phyloP scores from a whole-genome alignment of 225 moss, liverwort and hornwort species.

The Pleurozium schreberi region DNA sequence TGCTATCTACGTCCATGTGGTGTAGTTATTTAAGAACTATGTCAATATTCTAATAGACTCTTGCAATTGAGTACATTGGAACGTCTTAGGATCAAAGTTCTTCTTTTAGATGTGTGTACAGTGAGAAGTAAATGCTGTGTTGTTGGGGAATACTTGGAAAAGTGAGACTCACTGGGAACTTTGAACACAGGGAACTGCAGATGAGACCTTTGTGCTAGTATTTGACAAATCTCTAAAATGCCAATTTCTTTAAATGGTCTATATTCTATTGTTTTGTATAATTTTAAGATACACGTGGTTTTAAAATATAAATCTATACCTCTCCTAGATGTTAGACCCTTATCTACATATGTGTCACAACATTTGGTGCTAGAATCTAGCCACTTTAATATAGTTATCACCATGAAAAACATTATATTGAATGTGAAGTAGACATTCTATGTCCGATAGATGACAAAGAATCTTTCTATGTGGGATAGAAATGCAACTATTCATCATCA shows the following conservation, averaged over 20 bases:
- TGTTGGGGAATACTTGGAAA: too few relatives aligned
- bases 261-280: background rate
- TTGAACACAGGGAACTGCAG: too few relatives aligned
- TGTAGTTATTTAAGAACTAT: background rate
- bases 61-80: background rate
- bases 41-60: background rate
- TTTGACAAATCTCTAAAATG: too few relatives aligned
- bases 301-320: background rate
- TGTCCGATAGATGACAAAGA: too few relatives aligned
- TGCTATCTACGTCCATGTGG: background rate
- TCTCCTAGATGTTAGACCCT: background rate
- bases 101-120: background rate
- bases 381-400: too few relatives aligned
- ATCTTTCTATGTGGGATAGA: too few relatives aligned
- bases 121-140: background rate
- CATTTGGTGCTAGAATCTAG: accelerated
- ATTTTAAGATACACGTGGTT: background rate
- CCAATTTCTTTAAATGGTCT: background rate
- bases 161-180: too few relatives aligned
- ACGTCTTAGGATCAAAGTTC: background rate
- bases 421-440: too few relatives aligned
- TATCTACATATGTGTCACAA: background rate
- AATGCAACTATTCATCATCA: too few relatives aligned
- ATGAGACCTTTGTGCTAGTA: background rate
- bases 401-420: too few relatives aligned